phyloP scores from a whole-genome alignment of 805 yeast species.

The Kodamaea leandrae region DNA sequence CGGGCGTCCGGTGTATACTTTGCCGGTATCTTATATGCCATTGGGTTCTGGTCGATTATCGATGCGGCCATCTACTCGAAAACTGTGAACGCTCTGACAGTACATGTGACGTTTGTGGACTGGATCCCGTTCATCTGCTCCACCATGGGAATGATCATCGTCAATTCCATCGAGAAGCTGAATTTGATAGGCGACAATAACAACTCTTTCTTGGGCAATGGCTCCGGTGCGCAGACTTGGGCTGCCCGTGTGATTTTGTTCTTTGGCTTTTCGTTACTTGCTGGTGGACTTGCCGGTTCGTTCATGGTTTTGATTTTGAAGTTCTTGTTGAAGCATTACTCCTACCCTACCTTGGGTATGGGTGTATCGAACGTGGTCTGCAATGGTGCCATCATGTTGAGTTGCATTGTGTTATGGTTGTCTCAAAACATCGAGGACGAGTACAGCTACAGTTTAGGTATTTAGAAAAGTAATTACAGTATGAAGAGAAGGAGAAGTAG shows the following conservation, averaged over 20 bases:
- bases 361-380: slow-evolving; percentile 85
- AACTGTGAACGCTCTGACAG: slow-evolving; percentile 78
- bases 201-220: slow-evolving; percentile 40
- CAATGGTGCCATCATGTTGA: slow-evolving; percentile 75
- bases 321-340: slow-evolving; percentile 72
- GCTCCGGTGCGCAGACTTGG: slow-evolving; percentile 63
- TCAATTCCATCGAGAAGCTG: slow-evolving; percentile 69
- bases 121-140: slow-evolving; percentile 94
- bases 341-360: slow-evolving; percentile 90
- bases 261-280: slow-evolving; percentile 86
- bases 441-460: slow-evolving; percentile 79
- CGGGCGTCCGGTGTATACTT: slow-evolving; percentile 73
- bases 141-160: slow-evolving; percentile 82
- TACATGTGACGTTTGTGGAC: slow-evolving; percentile 88
- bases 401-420: slow-evolving; percentile 88
- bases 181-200: slow-evolving; percentile 47
- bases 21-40: slow-evolving; percentile 74
- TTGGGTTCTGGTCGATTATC: slow-evolving; percentile 85
- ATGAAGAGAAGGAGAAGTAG: too few species aligned
- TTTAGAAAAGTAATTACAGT: slow-evolving; percentile 1
- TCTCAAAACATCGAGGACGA: slow-evolving; percentile 96
- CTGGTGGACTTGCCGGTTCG: slow-evolving; percentile 93
- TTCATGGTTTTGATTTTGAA: slow-evolving; percentile 84
- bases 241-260: slow-evolving; percentile 89
- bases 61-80: slow-evolving; percentile 87